These are phyloP conservation scores for Candida boidinii DNA, from an alignment of 805 yeast species.

Conservation along the genomic window DNA sequence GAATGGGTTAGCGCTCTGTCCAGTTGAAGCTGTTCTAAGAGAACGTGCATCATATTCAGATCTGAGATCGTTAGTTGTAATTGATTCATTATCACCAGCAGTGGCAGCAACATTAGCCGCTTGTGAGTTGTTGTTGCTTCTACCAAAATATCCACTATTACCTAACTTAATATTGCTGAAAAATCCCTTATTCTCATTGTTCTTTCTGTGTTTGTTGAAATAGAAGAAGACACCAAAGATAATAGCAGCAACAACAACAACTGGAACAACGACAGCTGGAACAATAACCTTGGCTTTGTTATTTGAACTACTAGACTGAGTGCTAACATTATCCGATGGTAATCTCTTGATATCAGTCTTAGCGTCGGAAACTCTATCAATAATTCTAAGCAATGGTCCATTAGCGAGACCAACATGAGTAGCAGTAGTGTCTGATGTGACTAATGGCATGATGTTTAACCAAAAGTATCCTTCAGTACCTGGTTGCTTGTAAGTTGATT, in stretches of 20 bases:
- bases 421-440: conserved; percentile 25
- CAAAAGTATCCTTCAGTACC: conserved; percentile 26
- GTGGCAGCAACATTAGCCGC: conserved; percentile 5
- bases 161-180: conserved; percentile 9
- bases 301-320: conserved; percentile 3
- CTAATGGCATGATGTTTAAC: conserved; percentile 29
- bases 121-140: conserved; percentile 7
- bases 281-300: conserved; percentile 25
- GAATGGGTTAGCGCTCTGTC: conserved; percentile 3
- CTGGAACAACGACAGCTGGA: conserved; percentile 36
- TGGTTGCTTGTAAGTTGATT: conserved; percentile 16
- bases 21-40: conserved; percentile 7
- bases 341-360: conserved; percentile 23
- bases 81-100: conserved; percentile 10
- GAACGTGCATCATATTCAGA: conserved; percentile 9
- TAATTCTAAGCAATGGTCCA: conserved; percentile 32
- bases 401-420: conserved; percentile 27
- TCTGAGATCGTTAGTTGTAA: conserved; percentile 13
- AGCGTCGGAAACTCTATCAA: conserved; percentile 24
- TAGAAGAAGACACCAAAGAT: conserved; percentile 23
- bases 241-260: conserved; percentile 23
- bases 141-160: conserved; percentile 6
- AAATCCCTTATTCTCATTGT: conserved; percentile 8
- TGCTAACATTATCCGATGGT: conserved; percentile 31
- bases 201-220: conserved; percentile 18